Conservation (phyloP, 1,284 basidiomycete species). For the Hymenochaete sp. region DNA sequence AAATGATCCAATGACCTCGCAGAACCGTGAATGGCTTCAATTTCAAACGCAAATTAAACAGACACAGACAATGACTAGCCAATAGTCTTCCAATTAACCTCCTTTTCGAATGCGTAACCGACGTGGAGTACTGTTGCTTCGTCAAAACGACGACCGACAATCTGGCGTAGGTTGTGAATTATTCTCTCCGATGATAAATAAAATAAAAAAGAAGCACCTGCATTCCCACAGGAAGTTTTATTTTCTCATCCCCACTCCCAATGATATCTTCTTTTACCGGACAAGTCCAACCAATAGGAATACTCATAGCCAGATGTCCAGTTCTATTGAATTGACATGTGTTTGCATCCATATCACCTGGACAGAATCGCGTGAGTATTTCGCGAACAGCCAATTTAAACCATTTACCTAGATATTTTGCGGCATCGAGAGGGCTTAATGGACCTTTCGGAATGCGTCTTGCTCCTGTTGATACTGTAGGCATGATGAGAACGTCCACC, state of each 20-base stretch:
- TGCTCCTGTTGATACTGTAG: conserved; percentile 29
- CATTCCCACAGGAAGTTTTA: background rate
- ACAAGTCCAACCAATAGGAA: conserved; percentile 4
- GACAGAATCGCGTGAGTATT: too few species aligned
- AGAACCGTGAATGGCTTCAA: too few species aligned
- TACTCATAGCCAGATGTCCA: conserved; percentile 4
- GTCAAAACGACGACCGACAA: conserved; percentile 5
- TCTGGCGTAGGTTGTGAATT: background rate
- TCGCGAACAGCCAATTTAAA: background rate
- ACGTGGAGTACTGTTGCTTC: conserved; percentile 1
- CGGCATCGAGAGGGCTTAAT: background rate
- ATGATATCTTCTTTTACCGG: background rate
- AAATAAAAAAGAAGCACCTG: background rate
- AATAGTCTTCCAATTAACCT: conserved; percentile 2
- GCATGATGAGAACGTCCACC: conserved; percentile 38
- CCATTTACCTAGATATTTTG: background rate
- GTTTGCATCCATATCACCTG: background rate
- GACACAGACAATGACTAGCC: too few species aligned
- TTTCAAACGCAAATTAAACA: too few species aligned
- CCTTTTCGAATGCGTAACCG: conserved; percentile 1
- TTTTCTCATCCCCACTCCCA: background rate
- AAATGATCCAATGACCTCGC: too few species aligned
- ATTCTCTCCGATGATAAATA: background rate
- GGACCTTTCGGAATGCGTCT: background rate
- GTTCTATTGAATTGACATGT: conserved; percentile 4